Evolutionary conservation across 495 filamentous ascomycete genomes (phyloP).

Genomic region (Talaromyces ruber): DNA sequence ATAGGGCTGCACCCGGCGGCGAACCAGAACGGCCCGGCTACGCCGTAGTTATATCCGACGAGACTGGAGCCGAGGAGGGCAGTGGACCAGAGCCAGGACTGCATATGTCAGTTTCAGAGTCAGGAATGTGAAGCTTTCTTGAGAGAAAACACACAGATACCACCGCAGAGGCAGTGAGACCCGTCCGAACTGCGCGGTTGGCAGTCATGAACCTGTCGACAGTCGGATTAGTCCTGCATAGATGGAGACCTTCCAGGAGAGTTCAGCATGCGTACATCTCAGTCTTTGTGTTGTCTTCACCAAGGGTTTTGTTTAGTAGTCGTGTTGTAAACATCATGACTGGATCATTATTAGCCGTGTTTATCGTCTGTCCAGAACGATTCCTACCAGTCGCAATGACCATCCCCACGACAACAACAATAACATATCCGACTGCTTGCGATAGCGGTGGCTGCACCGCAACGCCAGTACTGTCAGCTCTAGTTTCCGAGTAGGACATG

Average conservation of each 20-base stretch:
- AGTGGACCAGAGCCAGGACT: constrained; percentile 30
- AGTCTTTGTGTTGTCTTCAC: constrained; percentile 32
- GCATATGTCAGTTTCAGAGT: too few species aligned
- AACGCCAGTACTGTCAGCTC: constrained; percentile 9
- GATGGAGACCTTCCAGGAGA: background rate
- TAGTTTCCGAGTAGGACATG: constrained; percentile 7
- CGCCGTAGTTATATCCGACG: constrained; percentile 26
- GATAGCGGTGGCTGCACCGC: constrained; percentile 25
- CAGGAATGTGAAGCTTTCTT: too few species aligned
- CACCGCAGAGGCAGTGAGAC: constrained; percentile 29
- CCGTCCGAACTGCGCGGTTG: constrained; percentile 28
- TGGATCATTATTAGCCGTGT: constrained; percentile 5
- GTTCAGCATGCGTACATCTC: constrained; percentile 29
- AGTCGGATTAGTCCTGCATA: background rate
- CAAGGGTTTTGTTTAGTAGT: constrained; percentile 25
- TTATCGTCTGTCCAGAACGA: background rate
- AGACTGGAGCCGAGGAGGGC: constrained; percentile 23
- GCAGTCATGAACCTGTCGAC: constrained; percentile 31
- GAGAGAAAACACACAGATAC: constrained; percentile 20
- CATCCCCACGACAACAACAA: constrained; percentile 24
- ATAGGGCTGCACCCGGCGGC: constrained; percentile 35
- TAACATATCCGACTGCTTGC: constrained; percentile 28
- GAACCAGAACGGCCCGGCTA: constrained; percentile 34
- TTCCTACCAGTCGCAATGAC: constrained; percentile 21
- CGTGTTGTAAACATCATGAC: constrained; percentile 29